These are phyloP conservation scores for Plasmodium billcollinsi DNA, from an alignment of 169 alveolate species.

Conservation along the genomic window DNA sequence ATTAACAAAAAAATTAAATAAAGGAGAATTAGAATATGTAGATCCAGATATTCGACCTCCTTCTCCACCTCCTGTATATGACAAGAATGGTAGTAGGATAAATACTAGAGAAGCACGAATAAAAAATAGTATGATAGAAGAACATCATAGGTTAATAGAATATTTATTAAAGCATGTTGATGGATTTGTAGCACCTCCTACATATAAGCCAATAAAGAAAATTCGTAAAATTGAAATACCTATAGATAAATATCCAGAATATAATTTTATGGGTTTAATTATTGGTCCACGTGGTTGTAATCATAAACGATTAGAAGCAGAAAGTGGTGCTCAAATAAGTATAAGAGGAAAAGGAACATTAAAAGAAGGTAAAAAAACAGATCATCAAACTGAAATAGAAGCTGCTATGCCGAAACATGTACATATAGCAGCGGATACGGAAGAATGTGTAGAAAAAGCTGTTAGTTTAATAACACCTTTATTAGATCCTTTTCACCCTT, in stretches of 20 bases:
- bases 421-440: slow-evolving; percentile 89
- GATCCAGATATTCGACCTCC: slow-evolving; percentile 94
- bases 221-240: slow-evolving; percentile 90
- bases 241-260: slow-evolving; percentile 92
- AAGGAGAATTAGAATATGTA: slow-evolving; percentile 90
- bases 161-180: slow-evolving; percentile 88
- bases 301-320: slow-evolving; percentile 93
- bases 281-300: slow-evolving; percentile 97
- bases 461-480: slow-evolving; percentile 90
- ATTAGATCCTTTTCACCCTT: slow-evolving; percentile 90
- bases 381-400: slow-evolving; percentile 91
- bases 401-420: slow-evolving; percentile 92
- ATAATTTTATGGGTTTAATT: slow-evolving; percentile 95
- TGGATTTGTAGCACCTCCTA: slow-evolving; percentile 93
- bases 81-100: slow-evolving; percentile 90
- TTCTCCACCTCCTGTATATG: slow-evolving; percentile 94
- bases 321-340: slow-evolving; percentile 92
- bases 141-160: slow-evolving; percentile 90
- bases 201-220: slow-evolving; percentile 91
- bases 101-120: slow-evolving; percentile 93
- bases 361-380: slow-evolving; percentile 93
- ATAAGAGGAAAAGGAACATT: slow-evolving; percentile 93
- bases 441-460: slow-evolving; percentile 88
- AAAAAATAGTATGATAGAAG: slow-evolving; percentile 90
- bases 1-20: slow-evolving; percentile 87